phyloP scores from a whole-genome alignment of 768 basidiomycete species.

The Agrocybe pediades region DNA sequence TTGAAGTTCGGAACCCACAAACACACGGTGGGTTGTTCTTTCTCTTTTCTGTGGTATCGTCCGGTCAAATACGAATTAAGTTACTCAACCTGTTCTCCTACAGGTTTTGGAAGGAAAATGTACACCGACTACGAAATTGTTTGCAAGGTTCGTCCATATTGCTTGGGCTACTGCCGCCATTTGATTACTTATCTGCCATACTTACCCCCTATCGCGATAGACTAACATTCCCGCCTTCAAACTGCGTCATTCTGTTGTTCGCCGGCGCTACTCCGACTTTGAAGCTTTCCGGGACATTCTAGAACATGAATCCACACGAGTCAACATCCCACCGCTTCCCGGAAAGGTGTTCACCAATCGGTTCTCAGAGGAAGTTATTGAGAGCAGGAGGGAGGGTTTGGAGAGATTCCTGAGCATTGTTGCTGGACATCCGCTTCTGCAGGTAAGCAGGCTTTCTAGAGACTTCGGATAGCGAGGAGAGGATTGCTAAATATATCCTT shows the following conservation, averaged over 20 bases:
- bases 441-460: conserved; percentile 53
- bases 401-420: conserved; percentile 96
- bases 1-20: conserved; percentile 95
- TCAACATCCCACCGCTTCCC: conserved; percentile 96
- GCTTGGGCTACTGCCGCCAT: neutral
- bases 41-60: neutral
- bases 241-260: conserved; percentile 87
- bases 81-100: neutral
- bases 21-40: conserved; percentile 75
- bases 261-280: conserved; percentile 90
- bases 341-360: conserved; percentile 99
- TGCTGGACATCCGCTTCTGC: conserved; percentile 94
- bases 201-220: conserved; percentile 37
- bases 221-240: conserved; percentile 99
- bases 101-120: conserved; percentile 97
- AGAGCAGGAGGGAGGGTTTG: conserved; percentile 85
- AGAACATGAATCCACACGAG: conserved; percentile 94
- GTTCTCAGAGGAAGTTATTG: conserved; percentile 98
- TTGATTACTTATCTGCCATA: neutral
- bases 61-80: neutral
- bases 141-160: conserved; percentile 70
- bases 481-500: conserved; percentile 7
- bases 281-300: conserved; percentile 98
- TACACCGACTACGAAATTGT: conserved; percentile 99
- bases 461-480: neutral